phyloP scores from a whole-genome alignment of 192 early-diverging fungal genomes.

The Coemansia sp. region DNA sequence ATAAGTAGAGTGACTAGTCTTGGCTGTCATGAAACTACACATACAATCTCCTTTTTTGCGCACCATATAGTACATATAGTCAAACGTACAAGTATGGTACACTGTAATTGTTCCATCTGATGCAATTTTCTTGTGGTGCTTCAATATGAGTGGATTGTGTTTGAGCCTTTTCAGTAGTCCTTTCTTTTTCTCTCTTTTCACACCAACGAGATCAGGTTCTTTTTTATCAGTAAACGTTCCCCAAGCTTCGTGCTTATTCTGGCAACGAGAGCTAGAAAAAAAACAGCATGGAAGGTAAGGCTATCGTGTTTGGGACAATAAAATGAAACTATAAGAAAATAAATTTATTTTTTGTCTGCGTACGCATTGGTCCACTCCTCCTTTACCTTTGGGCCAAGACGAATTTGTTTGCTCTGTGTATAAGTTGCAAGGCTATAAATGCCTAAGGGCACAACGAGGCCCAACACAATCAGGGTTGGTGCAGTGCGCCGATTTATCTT shows the following conservation, averaged over 20 bases:
- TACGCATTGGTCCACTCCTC: slow-evolving; percentile 50
- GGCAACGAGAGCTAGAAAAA: not conserved
- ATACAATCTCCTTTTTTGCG: not conserved
- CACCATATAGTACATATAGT: not conserved
- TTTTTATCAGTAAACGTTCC: not conserved
- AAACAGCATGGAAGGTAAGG: too few relatives aligned
- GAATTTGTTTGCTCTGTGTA: slow-evolving; percentile 35
- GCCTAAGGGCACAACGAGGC: slow-evolving; percentile 32
- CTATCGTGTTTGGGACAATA: not conserved
- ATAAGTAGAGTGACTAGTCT: not conserved
- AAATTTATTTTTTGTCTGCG: slow-evolving; percentile 20
- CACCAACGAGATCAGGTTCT: too few relatives aligned
- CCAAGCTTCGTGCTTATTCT: too few relatives aligned
- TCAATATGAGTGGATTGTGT: too few relatives aligned
- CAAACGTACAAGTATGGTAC: not conserved
- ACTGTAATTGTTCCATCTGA: not conserved
- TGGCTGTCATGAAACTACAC: too few relatives aligned
- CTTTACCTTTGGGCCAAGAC: slow-evolving; percentile 37
- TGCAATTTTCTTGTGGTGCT: not conserved
- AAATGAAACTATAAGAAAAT: not conserved
- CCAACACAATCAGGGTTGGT: slow-evolving; percentile 40
- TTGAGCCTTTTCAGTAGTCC: not conserved
- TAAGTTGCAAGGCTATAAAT: slow-evolving; percentile 21
- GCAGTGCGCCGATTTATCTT: slow-evolving; percentile 50
- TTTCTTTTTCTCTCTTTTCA: too few relatives aligned